Evolutionary conservation across 345 rosid species (phyloP), one percentile per base, ranked within the genome.

Genomic region (Arabidopsis suecica): DNA sequence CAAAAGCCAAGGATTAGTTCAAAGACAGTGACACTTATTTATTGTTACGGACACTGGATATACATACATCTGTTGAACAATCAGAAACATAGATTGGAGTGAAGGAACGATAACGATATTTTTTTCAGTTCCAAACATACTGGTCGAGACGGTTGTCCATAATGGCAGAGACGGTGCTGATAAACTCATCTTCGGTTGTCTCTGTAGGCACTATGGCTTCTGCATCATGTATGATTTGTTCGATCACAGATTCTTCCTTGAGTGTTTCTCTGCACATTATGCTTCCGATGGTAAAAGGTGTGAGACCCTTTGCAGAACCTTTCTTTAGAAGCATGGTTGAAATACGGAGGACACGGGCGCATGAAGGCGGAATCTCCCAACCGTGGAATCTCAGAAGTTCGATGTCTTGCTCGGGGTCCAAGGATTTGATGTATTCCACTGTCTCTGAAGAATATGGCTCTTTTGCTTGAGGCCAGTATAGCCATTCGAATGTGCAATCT

Each of bases 401-500:
- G 14, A 90, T 90, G 65, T 90, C 98, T 75, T 83, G 67, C 67
- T 84, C 90, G 1, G 89, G 77, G 68, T 93, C 86, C 75, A 93
- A 82, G 1, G 86, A 66, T 37, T 81, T 78, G 45, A 93, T 86
- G 81, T 88, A 88, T 51, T 87, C 81, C 65, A 88, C n/a, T 50
- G 81, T 86, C 28, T 80, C 83, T 5, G 81, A 61, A 22, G 93
- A 85, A 79, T 83, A 93, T 16, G 86, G 93, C 45, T 86, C 84
- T 40, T 55, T 85, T 66, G 96, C 90, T 86, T 93, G 96, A 33
- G 96, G 95, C 94, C 98, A 93, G 82, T 88, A 88, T 41, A 93
- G 87, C 98, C 98, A 90, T 23, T 93, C 98, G 32, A 93, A 93
- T 72, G 96, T 88, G 81, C 98, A 93, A 72, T 93, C 95, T 78